Base-by-base conservation (phyloP, 1,284 basidiomycete genomes). In the Tremellales sp. region DNA sequence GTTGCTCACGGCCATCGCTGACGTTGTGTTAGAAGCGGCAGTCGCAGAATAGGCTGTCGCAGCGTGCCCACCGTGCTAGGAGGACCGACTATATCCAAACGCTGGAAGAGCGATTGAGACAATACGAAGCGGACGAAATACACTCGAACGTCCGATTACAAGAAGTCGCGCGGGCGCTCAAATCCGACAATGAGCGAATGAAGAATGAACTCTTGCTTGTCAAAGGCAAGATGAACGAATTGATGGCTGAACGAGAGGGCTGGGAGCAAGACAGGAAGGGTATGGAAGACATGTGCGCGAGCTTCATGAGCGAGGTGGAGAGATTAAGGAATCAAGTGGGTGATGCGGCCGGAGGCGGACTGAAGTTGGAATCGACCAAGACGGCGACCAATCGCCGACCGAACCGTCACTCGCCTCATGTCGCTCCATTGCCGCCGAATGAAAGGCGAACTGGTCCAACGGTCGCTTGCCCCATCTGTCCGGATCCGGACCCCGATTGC, bases 51-150 rank as follows among this genome's bases (percentile, higher is more conserved):
- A 63, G 90, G 56, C 87, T 87, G 35, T 89, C 89, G 4, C 90
- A 94, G 68, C 84, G 90, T 40, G 89, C 90, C 3, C 92, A 93
- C 72, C 82, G 90, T 33, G 90, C 92, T 63, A 83, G 90, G 52
- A 89, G 89, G 68, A 89, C 92, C 65, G 85, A 86, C 22, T 90
- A 92, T 65, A 84, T 93, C 37, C 82, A 84, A n/a, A 89, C 91
- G 46, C 81, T 93, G 27, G 89, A 93, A 74, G 86, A 88, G 53
- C 85, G 89, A 40, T 78, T 93, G 44, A 83, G 87, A 56, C 82
- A 83, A 35, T 92, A 90, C 63, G 89, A 93, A 70, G 86, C 89
- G 60, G 88, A 89, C 35, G 89, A 92, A 69, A 85, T 91, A 42
- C 87, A 91, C 70, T 84, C 88, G 45, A 91, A 88, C 64, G 83